Base-by-base conservation (phyloP, 768 basidiomycete species). In the Rubroboletus satanas region DNA sequence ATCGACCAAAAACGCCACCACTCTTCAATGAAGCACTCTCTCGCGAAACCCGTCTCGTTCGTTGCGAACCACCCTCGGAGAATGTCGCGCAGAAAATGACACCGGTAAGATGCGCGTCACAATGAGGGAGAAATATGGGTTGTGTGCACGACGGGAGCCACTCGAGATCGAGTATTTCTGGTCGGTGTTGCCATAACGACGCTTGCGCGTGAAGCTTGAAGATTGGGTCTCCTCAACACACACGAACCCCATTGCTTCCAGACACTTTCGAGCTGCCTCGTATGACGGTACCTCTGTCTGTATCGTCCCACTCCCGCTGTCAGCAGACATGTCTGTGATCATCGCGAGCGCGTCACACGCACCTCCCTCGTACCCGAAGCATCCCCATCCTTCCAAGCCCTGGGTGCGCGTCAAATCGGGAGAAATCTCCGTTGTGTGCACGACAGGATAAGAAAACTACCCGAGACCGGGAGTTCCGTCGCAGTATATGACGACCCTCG, bases 141-240 rank as follows among this genome's bases (percentile, higher is more conserved):
- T 44, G 35, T 26, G 28, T 52, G 41, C 31, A 23, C 44, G 45
- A 47, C 48, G 87, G 93, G 95, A 79, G 89, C 92, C 71, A 93
- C 80, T 97, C 21, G 87, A 95, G 65, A 83, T 97, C 43, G 93
- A 96, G 71, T 96, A 96, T 73, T 85, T 97, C 1, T 21, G 2
- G 71, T 90, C 88, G 15, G 79, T 95, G 1, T 77, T 96, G 69
- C 93, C 57, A 81, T 93, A 71, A 81, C 87, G 0, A 79, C 86
- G 45, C 75, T 93, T 49, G 87, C 90, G 2, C 90, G 93, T 2
- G 21, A 21, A 21, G 21, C 1, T 21, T 2, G 21, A 21, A 21
- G 21, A 21, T 21, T 21, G 2, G 21, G 4, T 32, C n/a, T 46
- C 9, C 7, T 7, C 7, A 15, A 39, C 38, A 8, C 29, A 15